Conservation (phyloP, 805 yeast species). For the Metschnikowia proteae region DNA sequence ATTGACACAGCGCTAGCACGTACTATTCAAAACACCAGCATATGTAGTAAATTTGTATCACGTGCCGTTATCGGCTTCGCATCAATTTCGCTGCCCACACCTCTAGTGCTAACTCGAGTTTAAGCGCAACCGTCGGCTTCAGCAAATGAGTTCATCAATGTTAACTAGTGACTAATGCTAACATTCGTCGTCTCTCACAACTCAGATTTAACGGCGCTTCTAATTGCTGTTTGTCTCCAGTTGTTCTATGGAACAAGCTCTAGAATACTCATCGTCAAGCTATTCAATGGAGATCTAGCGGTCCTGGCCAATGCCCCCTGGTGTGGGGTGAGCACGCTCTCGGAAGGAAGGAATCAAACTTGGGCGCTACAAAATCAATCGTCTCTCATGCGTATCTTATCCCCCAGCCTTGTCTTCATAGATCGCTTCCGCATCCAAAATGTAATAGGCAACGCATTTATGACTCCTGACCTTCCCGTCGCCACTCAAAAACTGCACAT, state of each 20-base stretch:
- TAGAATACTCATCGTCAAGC: slow-evolving; percentile 14
- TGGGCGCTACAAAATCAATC: slow-evolving; percentile 6
- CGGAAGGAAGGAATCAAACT: slow-evolving; percentile 11
- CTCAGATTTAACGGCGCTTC: slow-evolving; percentile 17
- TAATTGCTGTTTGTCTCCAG: slow-evolving; percentile 18
- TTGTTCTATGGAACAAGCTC: slow-evolving; percentile 10
- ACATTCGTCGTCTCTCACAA: slow-evolving; percentile 19
- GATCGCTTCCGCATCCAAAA: slow-evolving; percentile 8
- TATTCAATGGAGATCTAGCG: slow-evolving; percentile 9
- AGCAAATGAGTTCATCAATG: not conserved
- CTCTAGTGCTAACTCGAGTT: not conserved
- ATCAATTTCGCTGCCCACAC: not conserved
- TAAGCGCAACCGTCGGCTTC: not conserved
- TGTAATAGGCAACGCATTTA: not conserved
- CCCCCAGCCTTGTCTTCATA: slow-evolving; percentile 5
- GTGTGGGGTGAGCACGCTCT: slow-evolving; percentile 27
- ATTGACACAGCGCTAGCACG: too few relatives aligned
- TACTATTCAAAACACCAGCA: not conserved
- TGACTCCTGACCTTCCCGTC: slow-evolving; percentile 7
- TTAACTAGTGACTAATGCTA: slow-evolving; percentile 7
- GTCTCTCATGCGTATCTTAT: slow-evolving; percentile 10
- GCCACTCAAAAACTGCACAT: slow-evolving; percentile 3
- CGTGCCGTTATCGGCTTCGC: not conserved
- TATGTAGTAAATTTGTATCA: not conserved
- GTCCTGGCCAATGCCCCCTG: slow-evolving; percentile 20